Evolutionary conservation across 441 rosid genomes (phyloP), one percentile per base, ranked within the genome.

Genomic region (Pelargonium myrrhifolium): DNA sequence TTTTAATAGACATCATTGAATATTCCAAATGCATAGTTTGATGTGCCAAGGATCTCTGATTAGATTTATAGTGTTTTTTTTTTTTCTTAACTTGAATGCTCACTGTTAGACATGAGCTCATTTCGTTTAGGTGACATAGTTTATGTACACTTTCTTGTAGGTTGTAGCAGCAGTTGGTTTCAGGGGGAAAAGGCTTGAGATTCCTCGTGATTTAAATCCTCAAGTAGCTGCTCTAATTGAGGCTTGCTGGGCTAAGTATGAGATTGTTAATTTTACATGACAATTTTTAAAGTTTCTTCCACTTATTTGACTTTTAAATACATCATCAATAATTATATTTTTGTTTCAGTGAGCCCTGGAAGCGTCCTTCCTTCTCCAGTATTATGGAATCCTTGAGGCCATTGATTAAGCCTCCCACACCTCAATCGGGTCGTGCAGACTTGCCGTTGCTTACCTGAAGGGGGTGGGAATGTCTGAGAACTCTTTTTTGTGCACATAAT

Each of bases 91-190:
- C 51, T 45, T 45, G 55, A 47, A 47, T 47, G n/a, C 2, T 24
- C 55, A 12, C 18, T 12, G 14, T 12, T 1, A 47, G 14, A 47
- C 55, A 18, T 56, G 26, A 24, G 26, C 26, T 24, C 26, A 24
- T 56, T 22, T 22, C 17, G 6, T 18, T 56, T 4, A 10, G 9
- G 28, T 18, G 62, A 18, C 6, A 9, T 49, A n/a, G 45, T 58
- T 21, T 28, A 8, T 70, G 49, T 39, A 10, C 24, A 18, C 55
- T 24, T 24, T 24, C 67, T 70, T 72, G 40, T 64, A 94, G 97
- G 99, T 94, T 79, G 96, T 94, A 60, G 97, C 96, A 63, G 98
- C 98, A 24, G 99, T 94, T 79, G 99, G 99, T 67, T 89, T 94
- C 77, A 92, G 86, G 80, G 71, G 86, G 67, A 88, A 82, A 76